A percentile compares a stretch with the other conserved stretches of the same genome.
Conservation (phyloP, 2,329 filamentous ascomycete species). For the Epichloe bromicola region DNA sequence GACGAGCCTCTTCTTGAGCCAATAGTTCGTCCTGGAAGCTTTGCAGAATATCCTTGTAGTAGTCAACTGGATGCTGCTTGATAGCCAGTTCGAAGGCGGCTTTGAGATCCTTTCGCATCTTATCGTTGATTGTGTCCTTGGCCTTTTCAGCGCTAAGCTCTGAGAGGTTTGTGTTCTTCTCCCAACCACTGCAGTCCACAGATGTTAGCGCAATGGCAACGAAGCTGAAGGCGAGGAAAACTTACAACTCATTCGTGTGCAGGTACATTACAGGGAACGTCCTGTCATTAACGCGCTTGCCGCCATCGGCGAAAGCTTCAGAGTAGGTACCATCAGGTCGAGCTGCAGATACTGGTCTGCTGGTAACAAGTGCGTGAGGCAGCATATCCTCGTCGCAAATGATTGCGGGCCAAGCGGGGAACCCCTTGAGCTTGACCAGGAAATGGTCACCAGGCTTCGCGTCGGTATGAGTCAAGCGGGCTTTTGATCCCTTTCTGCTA, state of each 20-base stretch:
- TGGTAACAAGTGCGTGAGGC: conserved; percentile 60
- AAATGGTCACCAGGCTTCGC: conserved; percentile 86
- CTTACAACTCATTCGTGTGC: conserved; percentile 93
- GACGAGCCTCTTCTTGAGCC: conserved; percentile 38
- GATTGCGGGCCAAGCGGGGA: conserved; percentile 87
- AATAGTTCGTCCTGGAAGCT: conserved; percentile 54
- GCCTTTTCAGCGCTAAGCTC: conserved; percentile 65
- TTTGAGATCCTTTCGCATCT: conserved; percentile 68
- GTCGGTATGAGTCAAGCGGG: conserved; percentile 57
- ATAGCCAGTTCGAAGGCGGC: conserved; percentile 70
- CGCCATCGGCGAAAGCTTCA: conserved; percentile 76
- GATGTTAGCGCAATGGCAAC: background rate
- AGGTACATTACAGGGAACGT: conserved; percentile 95
- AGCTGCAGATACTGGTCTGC: conserved; percentile 72
- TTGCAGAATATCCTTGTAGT: conserved; percentile 72
- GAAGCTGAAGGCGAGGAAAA: background rate
- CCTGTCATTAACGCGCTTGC: conserved; percentile 72
- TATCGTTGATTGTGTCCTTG: conserved; percentile 54
- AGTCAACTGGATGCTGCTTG: conserved; percentile 61
- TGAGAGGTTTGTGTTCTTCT: conserved; percentile 68
- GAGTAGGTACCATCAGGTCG: conserved; percentile 75
- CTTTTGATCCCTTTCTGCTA: conserved; percentile 72
- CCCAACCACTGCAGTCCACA: conserved; percentile 59
- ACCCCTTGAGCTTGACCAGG: conserved; percentile 87
- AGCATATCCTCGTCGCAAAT: conserved; percentile 93